phyloP scores from a whole-genome alignment of 225 moss, liverwort and hornwort genomes.

The Asterella californica region DNA sequence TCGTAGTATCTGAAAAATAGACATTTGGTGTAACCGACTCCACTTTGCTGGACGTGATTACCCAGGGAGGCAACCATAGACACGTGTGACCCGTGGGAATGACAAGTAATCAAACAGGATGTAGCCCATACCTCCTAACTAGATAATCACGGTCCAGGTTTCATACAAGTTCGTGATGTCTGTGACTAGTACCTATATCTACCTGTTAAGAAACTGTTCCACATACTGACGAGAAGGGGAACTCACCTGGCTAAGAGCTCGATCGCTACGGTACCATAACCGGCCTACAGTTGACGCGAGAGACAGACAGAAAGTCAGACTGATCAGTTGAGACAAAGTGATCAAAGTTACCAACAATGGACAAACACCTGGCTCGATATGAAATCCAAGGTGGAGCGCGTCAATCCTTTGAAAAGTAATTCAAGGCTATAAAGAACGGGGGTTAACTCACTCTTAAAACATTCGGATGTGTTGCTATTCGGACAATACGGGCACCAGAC shows the following conservation, averaged over 20 bases:
- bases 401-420: not conserved
- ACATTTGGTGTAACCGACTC: not conserved
- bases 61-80: not conserved
- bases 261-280: conserved; percentile 85
- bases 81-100: not conserved
- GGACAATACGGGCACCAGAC: conserved; percentile 87
- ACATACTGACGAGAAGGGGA: not conserved
- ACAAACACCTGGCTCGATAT: not conserved
- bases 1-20: conserved; percentile 74
- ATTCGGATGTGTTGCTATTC: conserved; percentile 93
- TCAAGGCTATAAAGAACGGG: not conserved
- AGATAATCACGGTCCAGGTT: not conserved
- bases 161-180: not conserved
- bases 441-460: conserved; percentile 54
- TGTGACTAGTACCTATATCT: not conserved
- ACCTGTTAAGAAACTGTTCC: not conserved
- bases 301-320: not conserved
- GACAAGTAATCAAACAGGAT: not conserved
- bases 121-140: not conserved
- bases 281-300: conserved; percentile 52
- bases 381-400: not conserved
- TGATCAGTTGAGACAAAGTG: not conserved
- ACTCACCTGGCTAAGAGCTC: conserved; percentile 68
- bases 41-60: not conserved
- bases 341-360: not conserved